Evolutionary conservation across 2,329 filamentous ascomycete genomes (phyloP), one percentile per base, ranked within the genome.

Genomic region (Whalleya microplaca): DNA sequence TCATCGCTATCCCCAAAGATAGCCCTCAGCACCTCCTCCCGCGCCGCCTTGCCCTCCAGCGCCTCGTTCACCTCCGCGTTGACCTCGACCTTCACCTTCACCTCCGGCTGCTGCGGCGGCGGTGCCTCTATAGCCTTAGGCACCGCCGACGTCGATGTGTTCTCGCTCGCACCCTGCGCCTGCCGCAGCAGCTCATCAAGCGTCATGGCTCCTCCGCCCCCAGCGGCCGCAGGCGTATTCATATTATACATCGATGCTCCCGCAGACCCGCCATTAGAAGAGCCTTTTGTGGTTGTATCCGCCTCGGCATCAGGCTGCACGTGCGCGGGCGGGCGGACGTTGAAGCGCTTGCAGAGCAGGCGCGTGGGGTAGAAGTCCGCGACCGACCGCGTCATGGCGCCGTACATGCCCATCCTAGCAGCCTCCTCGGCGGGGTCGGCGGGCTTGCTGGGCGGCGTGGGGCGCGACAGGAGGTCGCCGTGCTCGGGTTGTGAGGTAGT

Each of bases 331-430:
- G 89, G 84, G 58, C 82, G 86, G n/a, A 98, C 89, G 65, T 92
- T 92, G 75, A 99, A 96, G 8, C 95, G 83, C 72, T 98, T 99
- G 76, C 94, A 98, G n/a, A 98, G 75, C 41, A 99, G 75, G 52
- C 92, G 81, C 1, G 89, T 88, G 0, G 95, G 95, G 65, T 87
- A 88, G 73, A 96, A 98, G 3, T 87, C 83, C 7, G 84, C 73
- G 0, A 81, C 79, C 20, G 81, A 85, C 59, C 95, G 82, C 2
- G 95, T 99, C 85, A 98, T 83, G 14, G 86, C 82, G 1, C 95
- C 95, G 74, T 93, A 97, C 92, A 98, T 96, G 55, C 92, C 92
- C 70, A 97, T 78, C 67, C 84, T 90, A 7, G 95, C 95, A 1
- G 95, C 95, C 65, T 91, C 88, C 69, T 93, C 89, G 10, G 92